These are phyloP conservation scores for Grigorovia yakushimaensis DNA, from an alignment of 805 yeast species.

Conservation along the genomic window DNA sequence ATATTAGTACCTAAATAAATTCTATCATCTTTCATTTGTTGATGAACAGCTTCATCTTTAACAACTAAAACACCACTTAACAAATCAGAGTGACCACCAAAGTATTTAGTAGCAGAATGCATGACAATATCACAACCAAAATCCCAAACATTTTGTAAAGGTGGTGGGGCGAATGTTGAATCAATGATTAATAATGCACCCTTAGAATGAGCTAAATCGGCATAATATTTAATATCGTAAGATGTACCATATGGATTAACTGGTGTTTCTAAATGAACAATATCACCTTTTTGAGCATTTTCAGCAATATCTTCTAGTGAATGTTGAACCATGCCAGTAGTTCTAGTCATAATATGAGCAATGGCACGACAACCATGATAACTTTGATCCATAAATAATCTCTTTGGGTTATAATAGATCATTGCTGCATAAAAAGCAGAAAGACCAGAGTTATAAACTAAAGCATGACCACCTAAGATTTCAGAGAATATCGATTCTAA, in stretches of 20 bases:
- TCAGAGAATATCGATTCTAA: slow-evolving; percentile 56
- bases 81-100: slow-evolving; percentile 92
- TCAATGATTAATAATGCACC: slow-evolving; percentile 73
- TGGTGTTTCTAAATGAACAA: slow-evolving; percentile 81
- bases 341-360: slow-evolving; percentile 50
- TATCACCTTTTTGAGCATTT: slow-evolving; percentile 47
- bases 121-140: slow-evolving; percentile 83
- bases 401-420: slow-evolving; percentile 61
- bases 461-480: slow-evolving; percentile 54
- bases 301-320: slow-evolving; percentile 43
- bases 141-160: slow-evolving; percentile 68
- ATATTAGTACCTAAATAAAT: slow-evolving; percentile 67
- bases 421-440: slow-evolving; percentile 73
- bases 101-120: slow-evolving; percentile 89
- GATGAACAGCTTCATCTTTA: slow-evolving; percentile 40
- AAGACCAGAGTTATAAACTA: slow-evolving; percentile 69
- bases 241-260: slow-evolving; percentile 74
- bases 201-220: slow-evolving; percentile 59
- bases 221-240: slow-evolving; percentile 52
- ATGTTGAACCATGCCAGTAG: slow-evolving; percentile 44
- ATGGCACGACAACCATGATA: slow-evolving; percentile 82
- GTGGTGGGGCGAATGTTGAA: slow-evolving; percentile 92
- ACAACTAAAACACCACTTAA: slow-evolving; percentile 72
- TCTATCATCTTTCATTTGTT: slow-evolving; percentile 50
- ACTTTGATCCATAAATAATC: slow-evolving; percentile 64